Base-by-base conservation (phyloP, 768 basidiomycete genomes). In the Lyophyllum semitale region DNA sequence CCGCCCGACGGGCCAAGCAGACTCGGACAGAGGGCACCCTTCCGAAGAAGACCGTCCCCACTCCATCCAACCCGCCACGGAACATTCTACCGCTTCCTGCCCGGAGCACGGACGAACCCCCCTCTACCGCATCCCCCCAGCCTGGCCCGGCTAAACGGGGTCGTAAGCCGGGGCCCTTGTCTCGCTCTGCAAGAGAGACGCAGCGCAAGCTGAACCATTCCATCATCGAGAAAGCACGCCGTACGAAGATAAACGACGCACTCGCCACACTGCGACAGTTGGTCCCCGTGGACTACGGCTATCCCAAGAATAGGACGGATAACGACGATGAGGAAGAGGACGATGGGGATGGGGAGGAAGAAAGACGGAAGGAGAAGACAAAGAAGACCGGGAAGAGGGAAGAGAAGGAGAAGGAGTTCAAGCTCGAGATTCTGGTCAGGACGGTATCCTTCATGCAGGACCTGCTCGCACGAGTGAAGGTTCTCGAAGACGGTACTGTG, bases 201-300 rank as follows among this genome's bases (percentile, higher is more conserved):
- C 87, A 93, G 70, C 84, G 95, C 49, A 93, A 95, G 69, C 84
- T 93, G 32, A 97, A 97, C 71, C 95, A 98, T 66, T 92, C 89
- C 5, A 85, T 95, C 58, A 98, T 98, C 67, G 95, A 98, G 74
- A 91, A 95, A 66, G 85, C 95, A 0, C 77, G 95, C 27, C 80
- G 95, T 55, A 96, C 95, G 11, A 97, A 97, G 80, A 98, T 98
- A 60, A 98, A 98, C 66, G 88, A 93, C 48, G 93, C 95, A 0
- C 79, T 98, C 5, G 79, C 87, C 2, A 84, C 87, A 2, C 73
- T 98, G 42, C 84, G 87, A 58, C 77, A 79, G 59, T 84, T 97
- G 63, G 92, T 96, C 1, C 93, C 93, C 0, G 64, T 75, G 8
- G 78, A 81, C 49, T 81, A 80, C 59, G 77, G 75, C 1, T 68